Evolutionary conservation across 2,329 filamentous ascomycete genomes (phyloP).

Genomic region (Aspergillus ibericus): DNA sequence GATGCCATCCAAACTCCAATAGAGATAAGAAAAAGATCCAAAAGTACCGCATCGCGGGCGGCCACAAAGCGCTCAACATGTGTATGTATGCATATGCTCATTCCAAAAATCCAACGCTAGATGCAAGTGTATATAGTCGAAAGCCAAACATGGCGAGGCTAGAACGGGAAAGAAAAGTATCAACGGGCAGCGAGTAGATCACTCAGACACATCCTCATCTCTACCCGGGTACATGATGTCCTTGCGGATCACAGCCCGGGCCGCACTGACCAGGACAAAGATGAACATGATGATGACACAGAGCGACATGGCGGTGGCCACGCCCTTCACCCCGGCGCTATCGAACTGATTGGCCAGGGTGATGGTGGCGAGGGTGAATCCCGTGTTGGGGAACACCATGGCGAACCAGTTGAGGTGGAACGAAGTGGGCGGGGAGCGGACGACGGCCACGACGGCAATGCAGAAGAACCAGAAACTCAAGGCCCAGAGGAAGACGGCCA

Average conservation of each 20-base stretch:
- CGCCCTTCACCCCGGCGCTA: slow-evolving; percentile 54
- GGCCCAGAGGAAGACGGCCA: slow-evolving; percentile 64
- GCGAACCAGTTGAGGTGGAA: slow-evolving; percentile 62
- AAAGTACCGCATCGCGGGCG: no score
- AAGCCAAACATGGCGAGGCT: neutral
- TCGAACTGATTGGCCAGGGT: slow-evolving; percentile 55
- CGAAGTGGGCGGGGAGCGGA: slow-evolving; percentile 43
- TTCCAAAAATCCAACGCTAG: neutral
- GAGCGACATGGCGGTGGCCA: slow-evolving; percentile 58
- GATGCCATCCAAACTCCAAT: neutral
- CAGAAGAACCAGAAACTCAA: slow-evolving; percentile 60
- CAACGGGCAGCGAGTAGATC: slow-evolving; percentile 1
- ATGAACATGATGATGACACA: slow-evolving; percentile 58
- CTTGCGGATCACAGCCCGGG: slow-evolving; percentile 51
- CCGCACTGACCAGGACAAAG: slow-evolving; percentile 51
- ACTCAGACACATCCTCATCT: slow-evolving; percentile 55
- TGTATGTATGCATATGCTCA: neutral
- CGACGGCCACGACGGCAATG: slow-evolving; percentile 50
- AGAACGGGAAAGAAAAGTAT: neutral
- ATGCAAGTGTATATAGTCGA: neutral
- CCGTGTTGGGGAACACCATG: slow-evolving; percentile 67
- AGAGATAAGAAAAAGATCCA: neutral
- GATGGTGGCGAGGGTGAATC: slow-evolving; percentile 61
- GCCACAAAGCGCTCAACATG: neutral
- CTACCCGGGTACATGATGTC: slow-evolving; percentile 61